Base-by-base conservation (phyloP, 176 grass and related monocot genomes). In the Microstegium vimineum region DNA sequence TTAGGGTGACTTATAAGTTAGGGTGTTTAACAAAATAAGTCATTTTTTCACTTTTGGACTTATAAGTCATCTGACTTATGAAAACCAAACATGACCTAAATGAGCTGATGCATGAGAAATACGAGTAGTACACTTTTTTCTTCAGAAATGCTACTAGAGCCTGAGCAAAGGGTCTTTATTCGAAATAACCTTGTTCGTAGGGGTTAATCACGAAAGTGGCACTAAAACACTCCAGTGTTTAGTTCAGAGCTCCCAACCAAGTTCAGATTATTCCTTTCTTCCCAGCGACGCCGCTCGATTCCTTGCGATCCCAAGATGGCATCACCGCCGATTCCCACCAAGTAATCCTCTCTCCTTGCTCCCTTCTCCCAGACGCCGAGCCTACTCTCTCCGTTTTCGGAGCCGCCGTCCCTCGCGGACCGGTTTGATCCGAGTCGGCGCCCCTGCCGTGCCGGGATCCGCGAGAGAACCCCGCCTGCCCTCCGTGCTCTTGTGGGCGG, bases 221-320 rank as follows among this genome's bases (percentile, higher is more conserved):
- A 71, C 66, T 33, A 4, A 33, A n/a, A 25, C 46, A 9, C 62
- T 80, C 18, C 32, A 25, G 20, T 66, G 45, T 80, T 37, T 64
- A 35, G 56, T 60, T 31, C 77, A 40, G 73, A 42, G 30, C 81
- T 73, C 66, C 43, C 43, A 46, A 46, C n/a, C 77, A 69, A 69
- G 17, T 49, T 18, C 46, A 52, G 69, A 76, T 33, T 42, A 75
- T 85, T 85, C 54, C 62, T 52, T 73, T 27, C 87, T 59, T 68
- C 77, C 28, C 77, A 42, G 64, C 17, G 54, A 62, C 70, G 10
- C 49, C 12, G 34, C 66, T 59, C 25, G n/a, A 11, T 28, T 51
- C 36, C 70, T 52, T 85, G 63, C 77, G 64, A 85, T 89, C 82
- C 82, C 71, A 64, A 89, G 82, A 77, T 64, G 63, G 61, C 71